phyloP scores from a whole-genome alignment of 2,329 filamentous ascomycete species.

The Leptographium galeiforme region DNA sequence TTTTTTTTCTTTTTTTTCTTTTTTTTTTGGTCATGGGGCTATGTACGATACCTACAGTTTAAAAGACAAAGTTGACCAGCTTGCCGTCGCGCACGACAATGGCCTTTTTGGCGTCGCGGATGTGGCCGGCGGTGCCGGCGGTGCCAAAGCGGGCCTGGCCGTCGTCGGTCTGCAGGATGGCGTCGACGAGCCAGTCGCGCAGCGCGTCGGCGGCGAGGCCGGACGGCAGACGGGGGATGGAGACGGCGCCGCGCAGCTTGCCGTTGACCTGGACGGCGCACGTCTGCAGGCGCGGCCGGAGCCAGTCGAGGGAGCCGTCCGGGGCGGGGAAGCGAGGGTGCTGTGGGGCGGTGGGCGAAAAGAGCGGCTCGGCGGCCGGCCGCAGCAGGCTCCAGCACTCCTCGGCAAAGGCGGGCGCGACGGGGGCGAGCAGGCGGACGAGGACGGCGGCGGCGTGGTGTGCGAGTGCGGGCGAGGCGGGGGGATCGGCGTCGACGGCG shows the following conservation, averaged over 20 bases:
- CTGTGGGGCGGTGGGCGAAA: neutral
- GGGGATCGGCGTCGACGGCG: slow-evolving; percentile 23
- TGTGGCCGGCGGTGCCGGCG: slow-evolving; percentile 25
- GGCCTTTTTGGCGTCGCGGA: slow-evolving; percentile 44
- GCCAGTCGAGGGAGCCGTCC: slow-evolving; percentile 35
- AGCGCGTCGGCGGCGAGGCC: slow-evolving; percentile 32
- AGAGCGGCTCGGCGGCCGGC: slow-evolving; percentile 12
- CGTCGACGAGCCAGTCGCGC: slow-evolving; percentile 45
- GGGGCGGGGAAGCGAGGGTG: slow-evolving; percentile 39
- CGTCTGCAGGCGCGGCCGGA: slow-evolving; percentile 34
- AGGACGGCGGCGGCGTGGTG: slow-evolving; percentile 40
- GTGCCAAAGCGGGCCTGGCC: slow-evolving; percentile 43
- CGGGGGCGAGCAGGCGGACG: slow-evolving; percentile 61
- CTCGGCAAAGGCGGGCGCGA: slow-evolving; percentile 68
- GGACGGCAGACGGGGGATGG: slow-evolving; percentile 40
- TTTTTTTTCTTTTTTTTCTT: neutral
- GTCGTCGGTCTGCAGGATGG: slow-evolving; percentile 47
- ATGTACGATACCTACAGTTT: neutral
- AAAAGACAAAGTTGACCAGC: slow-evolving; percentile 62
- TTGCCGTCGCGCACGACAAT: slow-evolving; percentile 55
- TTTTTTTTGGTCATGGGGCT: neutral
- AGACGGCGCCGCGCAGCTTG: slow-evolving; percentile 56
- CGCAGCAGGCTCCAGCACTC: slow-evolving; percentile 60
- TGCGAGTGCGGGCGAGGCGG: slow-evolving; percentile 28
- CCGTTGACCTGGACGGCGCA: slow-evolving; percentile 71